Evolutionary conservation across 371 early-diverging fungal genomes (phyloP).

Genomic region (Mortierella sp.): DNA sequence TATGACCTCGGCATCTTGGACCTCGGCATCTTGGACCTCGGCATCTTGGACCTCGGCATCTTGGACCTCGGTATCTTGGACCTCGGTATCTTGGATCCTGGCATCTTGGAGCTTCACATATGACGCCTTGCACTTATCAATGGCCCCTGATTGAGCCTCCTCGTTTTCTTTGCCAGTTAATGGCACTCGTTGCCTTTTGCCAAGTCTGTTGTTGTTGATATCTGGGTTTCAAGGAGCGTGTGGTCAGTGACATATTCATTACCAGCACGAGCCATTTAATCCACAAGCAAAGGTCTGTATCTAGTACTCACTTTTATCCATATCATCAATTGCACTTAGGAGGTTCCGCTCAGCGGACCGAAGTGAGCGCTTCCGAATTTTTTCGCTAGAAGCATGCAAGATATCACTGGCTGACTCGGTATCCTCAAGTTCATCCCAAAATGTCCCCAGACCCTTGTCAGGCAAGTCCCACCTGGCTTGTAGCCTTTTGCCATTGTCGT

Average conservation of each 20-base stretch:
- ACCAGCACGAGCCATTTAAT: not conserved
- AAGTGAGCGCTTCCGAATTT: constrained; percentile 26
- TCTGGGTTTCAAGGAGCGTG: constrained; percentile 5
- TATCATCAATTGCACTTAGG: constrained; percentile 19
- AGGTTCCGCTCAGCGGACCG: constrained; percentile 23
- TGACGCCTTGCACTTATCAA: too few species aligned
- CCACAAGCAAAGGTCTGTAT: not conserved
- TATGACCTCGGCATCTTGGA: not conserved
- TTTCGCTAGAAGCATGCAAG: constrained; percentile 7
- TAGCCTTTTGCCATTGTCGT: constrained; percentile 13
- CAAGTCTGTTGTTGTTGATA: not conserved
- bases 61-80: too few species aligned
- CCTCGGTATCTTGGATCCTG: too few species aligned
- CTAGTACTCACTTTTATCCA: constrained; percentile 15
- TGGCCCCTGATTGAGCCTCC: too few species aligned
- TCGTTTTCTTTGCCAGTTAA: constrained; percentile 10
- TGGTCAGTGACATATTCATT: constrained; percentile 18
- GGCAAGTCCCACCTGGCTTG: not conserved
- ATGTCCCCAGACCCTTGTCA: constrained; percentile 15
- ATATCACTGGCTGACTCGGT: constrained; percentile 22
- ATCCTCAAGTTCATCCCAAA: constrained; percentile 18
- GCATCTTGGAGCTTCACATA: too few species aligned
- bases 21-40: too few species aligned
- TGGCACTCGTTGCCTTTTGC: constrained; percentile 1
- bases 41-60: too few species aligned